Base-by-base conservation (phyloP, 352 stramenopile genomes). In the Phytophthora chlamydospora region DNA sequence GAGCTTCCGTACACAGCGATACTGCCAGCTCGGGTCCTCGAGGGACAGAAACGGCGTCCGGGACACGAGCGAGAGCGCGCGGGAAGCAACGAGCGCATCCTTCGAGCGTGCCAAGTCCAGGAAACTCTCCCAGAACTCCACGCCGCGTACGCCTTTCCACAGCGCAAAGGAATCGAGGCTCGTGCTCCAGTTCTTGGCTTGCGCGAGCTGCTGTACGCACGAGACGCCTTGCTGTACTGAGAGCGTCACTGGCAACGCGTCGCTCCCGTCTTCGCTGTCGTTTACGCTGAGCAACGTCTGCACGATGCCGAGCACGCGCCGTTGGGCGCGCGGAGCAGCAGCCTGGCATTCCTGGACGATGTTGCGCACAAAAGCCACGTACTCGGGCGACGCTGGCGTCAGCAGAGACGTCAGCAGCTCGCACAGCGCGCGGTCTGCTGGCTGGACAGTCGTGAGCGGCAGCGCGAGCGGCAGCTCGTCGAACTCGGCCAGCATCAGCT, bases 1-100 rank as follows among this genome's bases (percentile, higher is more conserved):
- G 14, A 92, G 58, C 35, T 91, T 90, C 17, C 73, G 72, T 14
- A 93, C 34, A 38, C 80, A 91, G 8, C 74, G 79, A 47, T 90
- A 91, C 42, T 93, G 86, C 81, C 86, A 91, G 9, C 65, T 40
- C 0, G 86, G 82, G 49, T 93, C 75, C 53, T 95, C 84, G 0
- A 95, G 68, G 31, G 78, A 82, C 38, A 75, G 56, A 49, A 93
- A 91, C 5, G 84, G 79, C 6, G 73, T 85, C 21, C 71, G 68
- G 2, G 59, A 65, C 42, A 91, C 40, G 0, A 95, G 58, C 8
- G 74, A 58, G 3, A 95, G 73, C 7, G 83, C 82, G 14, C 61
- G 61, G 13, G 71, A 65, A n/a, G 76, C 63, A 0, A 87, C 77
- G 8, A 70, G 39, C 4, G 48, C 21, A 38, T 89, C 66, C 2